Percentiles rank a stretch among this genome's conserved stretches.
Evolutionary conservation across 2,329 filamentous ascomycete genomes (phyloP).

Genomic region (Clarireedia hainanense): DNA sequence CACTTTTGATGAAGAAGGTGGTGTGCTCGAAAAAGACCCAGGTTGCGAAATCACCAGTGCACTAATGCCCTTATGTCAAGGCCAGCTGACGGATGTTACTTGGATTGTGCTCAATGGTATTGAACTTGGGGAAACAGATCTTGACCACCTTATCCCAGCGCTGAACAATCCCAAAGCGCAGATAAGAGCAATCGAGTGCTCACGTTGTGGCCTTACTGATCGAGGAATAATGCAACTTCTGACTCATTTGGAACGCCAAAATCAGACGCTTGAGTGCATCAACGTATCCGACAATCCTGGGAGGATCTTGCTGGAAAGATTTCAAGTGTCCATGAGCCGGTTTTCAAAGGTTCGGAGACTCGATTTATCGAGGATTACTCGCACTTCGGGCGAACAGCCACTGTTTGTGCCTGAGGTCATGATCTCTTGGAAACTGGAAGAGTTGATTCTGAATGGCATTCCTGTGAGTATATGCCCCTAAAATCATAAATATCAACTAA

Average conservation of each 20-base stretch:
- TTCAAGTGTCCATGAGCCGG: constrained; percentile 58
- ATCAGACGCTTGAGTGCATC: constrained; percentile 58
- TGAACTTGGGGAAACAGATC: constrained; percentile 60
- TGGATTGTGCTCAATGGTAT: constrained; percentile 65
- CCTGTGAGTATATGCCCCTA: constrained; percentile 29
- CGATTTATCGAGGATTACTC: constrained; percentile 56
- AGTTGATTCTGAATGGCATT: constrained; percentile 57
- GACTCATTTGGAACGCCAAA: constrained; percentile 55
- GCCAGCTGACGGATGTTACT: constrained; percentile 60
- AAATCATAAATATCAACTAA: constrained; percentile 13
- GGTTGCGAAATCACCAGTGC: constrained; percentile 65
- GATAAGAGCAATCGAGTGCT: constrained; percentile 59
- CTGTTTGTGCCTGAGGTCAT: constrained; percentile 60
- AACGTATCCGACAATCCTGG: constrained; percentile 61
- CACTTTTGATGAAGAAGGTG: constrained; percentile 36
- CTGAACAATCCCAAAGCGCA: constrained; percentile 57
- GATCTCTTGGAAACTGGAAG: constrained; percentile 58
- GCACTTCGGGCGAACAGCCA: constrained; percentile 54
- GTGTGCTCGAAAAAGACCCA: constrained; percentile 45
- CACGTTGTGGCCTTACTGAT: constrained; percentile 52
- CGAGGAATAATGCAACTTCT: constrained; percentile 53
- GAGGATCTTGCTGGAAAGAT: constrained; percentile 53
- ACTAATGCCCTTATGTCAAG: constrained; percentile 58
- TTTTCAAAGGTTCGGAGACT: constrained; percentile 60
- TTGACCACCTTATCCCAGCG: constrained; percentile 57